Evolutionary conservation across 1,139 yeast species (phyloP), one percentile per base, ranked within the genome.

Genomic region (Blastobotrys apis): DNA sequence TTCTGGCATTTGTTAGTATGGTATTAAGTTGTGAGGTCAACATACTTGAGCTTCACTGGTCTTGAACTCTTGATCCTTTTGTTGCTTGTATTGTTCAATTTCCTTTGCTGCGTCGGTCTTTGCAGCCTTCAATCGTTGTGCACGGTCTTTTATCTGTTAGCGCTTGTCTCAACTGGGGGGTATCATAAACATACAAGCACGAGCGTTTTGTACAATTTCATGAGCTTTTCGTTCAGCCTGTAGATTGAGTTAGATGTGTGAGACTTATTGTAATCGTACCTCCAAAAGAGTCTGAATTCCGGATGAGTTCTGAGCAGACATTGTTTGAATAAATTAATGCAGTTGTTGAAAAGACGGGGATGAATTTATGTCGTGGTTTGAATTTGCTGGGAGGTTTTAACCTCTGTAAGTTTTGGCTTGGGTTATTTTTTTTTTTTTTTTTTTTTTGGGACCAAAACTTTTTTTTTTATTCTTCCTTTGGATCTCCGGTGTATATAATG

Each of bases 191-290:
- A 46, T 67, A 72, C 76, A 81, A 57, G 79, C 74, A 72, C 95
- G 84, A 30, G 98, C 96, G 63, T 83, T 84, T 57, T 88, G 78
- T 53, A 92, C 97, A 54, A 90, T 85, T 60, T 83, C 94, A 56
- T 94, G 97, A 19, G 98, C 98, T 60, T 87, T 94, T 70, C 85
- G 87, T 72, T 92, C 98, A 47, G 97, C 95, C 73, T 82, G 43
- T 19, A 34, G 27, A 10, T 5, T 10, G 19, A 12, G 17, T 35
- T 25, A 44, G 34, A 31, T 32, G 37, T 23, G 19, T 21, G 32
- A 15, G 27, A 8, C 15, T n/a, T n/a, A 8, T 19, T 21, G 23
- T 32, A 39, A 12, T 39, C 50, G 32, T 41, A 48, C 66, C 56
- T 68, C 72, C 43, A 68, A 63, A 35, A 69, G 63, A 48, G 72